phyloP scores from a whole-genome alignment of 345 rosid species.

The Populus pruinosa region DNA sequence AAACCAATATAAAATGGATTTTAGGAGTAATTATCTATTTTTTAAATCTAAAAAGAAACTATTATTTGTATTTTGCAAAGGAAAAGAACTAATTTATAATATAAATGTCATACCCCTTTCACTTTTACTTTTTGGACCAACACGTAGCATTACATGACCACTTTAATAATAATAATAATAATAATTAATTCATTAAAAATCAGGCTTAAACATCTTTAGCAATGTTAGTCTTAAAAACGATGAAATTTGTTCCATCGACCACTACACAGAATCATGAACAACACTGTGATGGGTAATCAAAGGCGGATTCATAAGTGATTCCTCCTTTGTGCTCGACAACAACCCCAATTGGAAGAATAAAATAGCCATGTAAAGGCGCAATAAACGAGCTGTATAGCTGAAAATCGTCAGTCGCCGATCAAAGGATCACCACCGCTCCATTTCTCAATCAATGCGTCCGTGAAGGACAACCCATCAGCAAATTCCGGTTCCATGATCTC shows the following conservation, averaged over 20 bases:
- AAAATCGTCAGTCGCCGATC: constrained; percentile 33
- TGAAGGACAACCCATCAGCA: constrained; percentile 27
- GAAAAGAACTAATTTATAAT: no score
- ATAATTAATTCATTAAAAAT: no score
- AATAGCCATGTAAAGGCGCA: neutral
- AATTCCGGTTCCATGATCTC: constrained; percentile 4
- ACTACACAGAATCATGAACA: neutral
- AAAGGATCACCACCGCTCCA: constrained; percentile 25
- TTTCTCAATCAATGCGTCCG: constrained; percentile 43
- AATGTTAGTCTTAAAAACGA: neutral
- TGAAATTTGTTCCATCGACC: neutral
- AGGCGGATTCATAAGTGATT: neutral
- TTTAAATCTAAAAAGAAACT: no score
- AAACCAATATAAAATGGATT: no score
- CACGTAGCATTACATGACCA: no score
- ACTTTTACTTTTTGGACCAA: no score
- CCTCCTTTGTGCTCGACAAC: neutral
- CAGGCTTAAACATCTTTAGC: neutral
- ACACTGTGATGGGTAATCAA: neutral
- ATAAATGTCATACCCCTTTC: no score
- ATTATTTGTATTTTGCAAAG: no score
- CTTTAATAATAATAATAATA: no score
- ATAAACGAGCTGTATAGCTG: constrained; percentile 17
- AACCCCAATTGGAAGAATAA: neutral
- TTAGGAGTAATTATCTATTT: no score